Percentiles rank a stretch among this genome's conserved stretches.
Conservation (phyloP, 2,329 filamentous ascomycete species). For the Verticillium longisporum region DNA sequence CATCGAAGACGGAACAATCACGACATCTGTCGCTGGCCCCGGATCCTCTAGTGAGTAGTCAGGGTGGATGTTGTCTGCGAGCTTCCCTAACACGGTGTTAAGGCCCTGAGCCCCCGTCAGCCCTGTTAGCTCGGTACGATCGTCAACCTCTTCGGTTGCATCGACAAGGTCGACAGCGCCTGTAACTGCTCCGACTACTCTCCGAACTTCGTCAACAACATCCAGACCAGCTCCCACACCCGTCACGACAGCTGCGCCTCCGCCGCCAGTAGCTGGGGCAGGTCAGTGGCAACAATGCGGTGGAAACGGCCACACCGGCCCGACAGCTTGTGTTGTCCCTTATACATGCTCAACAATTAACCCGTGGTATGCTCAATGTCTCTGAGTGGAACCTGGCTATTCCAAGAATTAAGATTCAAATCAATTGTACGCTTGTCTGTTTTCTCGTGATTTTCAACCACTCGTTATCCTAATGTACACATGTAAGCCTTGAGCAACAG, state of each 20-base stretch:
- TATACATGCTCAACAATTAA: conserved; percentile 32
- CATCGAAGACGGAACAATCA: conserved; percentile 43
- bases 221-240: background rate
- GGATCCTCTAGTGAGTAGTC: background rate
- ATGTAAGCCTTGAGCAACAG: no score
- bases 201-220: background rate
- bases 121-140: background rate
- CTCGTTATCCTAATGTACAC: no score
- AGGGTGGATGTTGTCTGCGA: background rate
- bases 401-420: background rate
- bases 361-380: conserved; percentile 35
- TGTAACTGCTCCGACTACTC: background rate
- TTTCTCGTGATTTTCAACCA: no score
- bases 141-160: background rate
- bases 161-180: background rate
- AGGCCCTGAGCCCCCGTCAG: background rate
- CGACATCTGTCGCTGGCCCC: conserved; percentile 17
- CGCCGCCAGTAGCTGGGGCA: conserved; percentile 12
- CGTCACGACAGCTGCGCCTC: conserved; percentile 1
- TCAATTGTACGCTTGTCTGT: background rate
- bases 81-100: background rate
- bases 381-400: conserved; percentile 14
- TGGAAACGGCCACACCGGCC: background rate
- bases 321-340: conserved; percentile 31
- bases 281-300: conserved; percentile 14